phyloP scores from a whole-genome alignment of 352 stramenopile species.

The Pythium aristosporum region DNA sequence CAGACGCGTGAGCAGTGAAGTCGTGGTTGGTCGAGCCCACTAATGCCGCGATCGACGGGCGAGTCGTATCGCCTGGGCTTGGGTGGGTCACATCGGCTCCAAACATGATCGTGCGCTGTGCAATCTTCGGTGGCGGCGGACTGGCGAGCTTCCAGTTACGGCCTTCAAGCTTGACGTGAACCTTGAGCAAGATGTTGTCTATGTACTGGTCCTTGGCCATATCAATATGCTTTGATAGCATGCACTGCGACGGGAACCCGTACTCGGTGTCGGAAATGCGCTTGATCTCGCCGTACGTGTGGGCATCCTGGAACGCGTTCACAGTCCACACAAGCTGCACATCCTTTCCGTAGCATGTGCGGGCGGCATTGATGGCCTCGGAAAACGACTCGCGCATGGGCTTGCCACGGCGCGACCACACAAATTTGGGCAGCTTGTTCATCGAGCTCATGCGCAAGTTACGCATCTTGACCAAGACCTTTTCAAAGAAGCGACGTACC shows the following conservation, averaged over 20 bases:
- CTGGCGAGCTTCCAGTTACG: conserved; percentile 56
- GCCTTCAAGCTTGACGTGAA: conserved; percentile 77
- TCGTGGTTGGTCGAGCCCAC: conserved; percentile 78
- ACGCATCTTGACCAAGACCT: conserved; percentile 49
- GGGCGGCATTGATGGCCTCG: conserved; percentile 37
- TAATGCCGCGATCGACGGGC: conserved; percentile 78
- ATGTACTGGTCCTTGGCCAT: conserved; percentile 68
- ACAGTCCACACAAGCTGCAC: conserved; percentile 67
- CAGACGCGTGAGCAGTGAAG: conserved; percentile 65
- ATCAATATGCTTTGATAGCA: conserved; percentile 63
- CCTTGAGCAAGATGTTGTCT: conserved; percentile 74
- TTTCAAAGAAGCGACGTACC: conserved; percentile 58
- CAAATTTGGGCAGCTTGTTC: conserved; percentile 36
- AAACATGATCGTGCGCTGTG: conserved; percentile 71
- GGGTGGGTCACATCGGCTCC: conserved; percentile 85
- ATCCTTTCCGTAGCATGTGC: conserved; percentile 25
- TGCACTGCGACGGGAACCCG: conserved; percentile 79
- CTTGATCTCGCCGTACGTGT: conserved; percentile 70
- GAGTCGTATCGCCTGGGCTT: conserved; percentile 63
- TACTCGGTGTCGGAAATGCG: conserved; percentile 64
- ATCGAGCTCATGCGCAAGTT: conserved; percentile 56
- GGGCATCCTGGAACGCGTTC: conserved; percentile 41
- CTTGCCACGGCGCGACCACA: conserved; percentile 39
- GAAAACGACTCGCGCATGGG: conserved; percentile 42
- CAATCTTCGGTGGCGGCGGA: conserved; percentile 41